Base-by-base conservation (phyloP, 257 asterid species). In the Paulownia fortunei region DNA sequence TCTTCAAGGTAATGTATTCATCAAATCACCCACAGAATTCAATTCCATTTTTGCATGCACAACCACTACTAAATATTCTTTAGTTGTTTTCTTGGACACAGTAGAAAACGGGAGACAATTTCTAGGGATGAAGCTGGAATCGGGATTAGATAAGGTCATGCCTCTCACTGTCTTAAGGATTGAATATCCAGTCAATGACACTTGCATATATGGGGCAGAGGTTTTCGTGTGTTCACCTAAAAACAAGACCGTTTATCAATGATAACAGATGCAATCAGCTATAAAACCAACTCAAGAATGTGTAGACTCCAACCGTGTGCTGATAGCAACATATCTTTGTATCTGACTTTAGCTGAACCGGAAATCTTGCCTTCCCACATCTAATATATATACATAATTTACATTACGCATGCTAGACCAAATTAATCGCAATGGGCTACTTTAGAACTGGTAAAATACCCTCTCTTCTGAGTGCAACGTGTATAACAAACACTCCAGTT, bases 121-220 rank as follows among this genome's bases (percentile, higher is more conserved):
- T n/a, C n/a, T n/a, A n/a, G n/a, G n/a, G n/a, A n/a, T n/a, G n/a
- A n/a, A n/a, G n/a, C n/a, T n/a, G n/a, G n/a, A n/a, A n/a, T n/a
- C n/a, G n/a, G n/a, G n/a, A n/a, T n/a, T n/a, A n/a, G n/a, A n/a
- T n/a, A n/a, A n/a, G n/a, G n/a, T n/a, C n/a, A n/a, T n/a, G n/a
- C n/a, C n/a, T n/a, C n/a, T n/a, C n/a, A n/a, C n/a, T n/a, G n/a
- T n/a, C n/a, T n/a, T n/a, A n/a, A n/a, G n/a, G n/a, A n/a, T n/a
- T n/a, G n/a, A n/a, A n/a, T n/a, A n/a, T 80, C 81, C 86, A 52
- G 79, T 82, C 8, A 71, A 90, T 7, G 94, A 90, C 58, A 80
- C 71, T 0, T 87, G 92, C 36, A 83, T 87, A n/a, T 84, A 88
- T 74, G 97, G 92, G 54, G 92, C 90, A 18, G 96, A 90, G 66